Percentiles rank a stretch among this genome's conserved stretches.
Conservation (phyloP, 73 alveolate species). For the Vitrella brassicaformis region DNA sequence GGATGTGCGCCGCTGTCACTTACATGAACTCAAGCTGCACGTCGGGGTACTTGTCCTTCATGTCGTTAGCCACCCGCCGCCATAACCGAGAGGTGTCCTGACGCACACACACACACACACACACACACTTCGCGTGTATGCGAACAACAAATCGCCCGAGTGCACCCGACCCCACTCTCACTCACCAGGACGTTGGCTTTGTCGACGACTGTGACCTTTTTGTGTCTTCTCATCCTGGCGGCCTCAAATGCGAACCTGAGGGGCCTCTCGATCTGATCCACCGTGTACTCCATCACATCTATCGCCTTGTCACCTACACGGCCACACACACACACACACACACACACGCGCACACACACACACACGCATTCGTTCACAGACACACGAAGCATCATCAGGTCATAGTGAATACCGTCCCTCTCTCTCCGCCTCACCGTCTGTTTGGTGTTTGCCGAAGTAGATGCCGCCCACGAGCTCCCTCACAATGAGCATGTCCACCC, state of each 20-base stretch:
- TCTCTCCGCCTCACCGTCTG: too few relatives aligned
- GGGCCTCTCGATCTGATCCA: constrained; percentile 32
- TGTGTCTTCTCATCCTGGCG: constrained; percentile 22
- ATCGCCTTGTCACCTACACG: constrained; percentile 37
- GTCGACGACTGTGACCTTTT: constrained; percentile 38
- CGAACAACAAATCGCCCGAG: too few relatives aligned
- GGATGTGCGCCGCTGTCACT: not conserved
- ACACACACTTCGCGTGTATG: too few relatives aligned
- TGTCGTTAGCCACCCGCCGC: constrained; percentile 37
- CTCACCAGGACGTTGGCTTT: constrained; percentile 36
- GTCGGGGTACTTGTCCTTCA: constrained; percentile 23
- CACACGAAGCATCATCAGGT: too few relatives aligned
- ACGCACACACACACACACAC: too few relatives aligned
- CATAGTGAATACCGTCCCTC: too few relatives aligned
- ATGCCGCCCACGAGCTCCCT: constrained; percentile 40
- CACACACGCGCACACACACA: too few relatives aligned
- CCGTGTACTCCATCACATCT: constrained; percentile 31
- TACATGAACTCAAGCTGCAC: constrained; percentile 33
- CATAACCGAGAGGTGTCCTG: constrained; percentile 33
- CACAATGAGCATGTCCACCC: constrained; percentile 33
- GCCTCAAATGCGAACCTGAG: constrained; percentile 33
- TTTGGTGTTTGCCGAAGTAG: constrained; percentile 5
- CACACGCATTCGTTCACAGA: too few relatives aligned
- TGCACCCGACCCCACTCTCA: too few relatives aligned
- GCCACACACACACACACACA: too few relatives aligned